Percentiles rank a stretch among this genome's conserved stretches.
Conservation (phyloP, 208 protist species). For the Leishmania tarentolae region DNA sequence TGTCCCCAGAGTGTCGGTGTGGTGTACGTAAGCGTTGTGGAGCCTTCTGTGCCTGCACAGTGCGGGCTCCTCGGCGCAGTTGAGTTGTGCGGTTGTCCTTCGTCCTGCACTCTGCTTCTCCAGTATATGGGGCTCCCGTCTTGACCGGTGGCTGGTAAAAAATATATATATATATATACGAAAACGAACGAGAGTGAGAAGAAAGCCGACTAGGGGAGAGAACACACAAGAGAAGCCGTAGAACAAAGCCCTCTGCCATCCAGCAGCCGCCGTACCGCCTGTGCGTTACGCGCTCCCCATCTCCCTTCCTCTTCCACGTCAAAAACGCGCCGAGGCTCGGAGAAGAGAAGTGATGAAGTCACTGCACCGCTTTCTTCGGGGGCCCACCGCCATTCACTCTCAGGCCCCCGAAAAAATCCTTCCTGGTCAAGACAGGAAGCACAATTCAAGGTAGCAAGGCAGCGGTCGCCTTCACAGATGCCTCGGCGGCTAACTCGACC, state of each 20-base stretch:
- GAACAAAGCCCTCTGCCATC: background rate
- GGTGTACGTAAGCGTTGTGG: background rate
- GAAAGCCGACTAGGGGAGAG: background rate
- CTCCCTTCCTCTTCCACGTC: background rate
- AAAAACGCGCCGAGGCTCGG: background rate
- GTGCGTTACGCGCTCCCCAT: too few species aligned
- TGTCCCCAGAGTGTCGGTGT: background rate
- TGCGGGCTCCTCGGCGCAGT: background rate
- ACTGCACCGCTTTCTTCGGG: background rate
- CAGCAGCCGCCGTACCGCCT: background rate
- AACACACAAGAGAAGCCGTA: background rate
- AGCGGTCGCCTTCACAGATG: background rate
- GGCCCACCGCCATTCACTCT: too few species aligned
- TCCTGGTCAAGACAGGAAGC: background rate
- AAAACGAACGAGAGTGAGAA: background rate
- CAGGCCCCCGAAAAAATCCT: background rate
- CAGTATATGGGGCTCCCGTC: background rate
- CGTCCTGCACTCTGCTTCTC: too few species aligned
- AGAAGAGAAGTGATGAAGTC: background rate
- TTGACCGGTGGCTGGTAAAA: background rate
- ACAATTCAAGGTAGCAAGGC: background rate
- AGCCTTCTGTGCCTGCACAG: background rate
- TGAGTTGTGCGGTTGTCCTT: background rate
- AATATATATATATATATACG: too few species aligned
- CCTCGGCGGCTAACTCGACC: background rate